These are phyloP conservation scores for Lanmaoa rubissima DNA, from an alignment of 768 basidiomycete species.

Conservation along the genomic window DNA sequence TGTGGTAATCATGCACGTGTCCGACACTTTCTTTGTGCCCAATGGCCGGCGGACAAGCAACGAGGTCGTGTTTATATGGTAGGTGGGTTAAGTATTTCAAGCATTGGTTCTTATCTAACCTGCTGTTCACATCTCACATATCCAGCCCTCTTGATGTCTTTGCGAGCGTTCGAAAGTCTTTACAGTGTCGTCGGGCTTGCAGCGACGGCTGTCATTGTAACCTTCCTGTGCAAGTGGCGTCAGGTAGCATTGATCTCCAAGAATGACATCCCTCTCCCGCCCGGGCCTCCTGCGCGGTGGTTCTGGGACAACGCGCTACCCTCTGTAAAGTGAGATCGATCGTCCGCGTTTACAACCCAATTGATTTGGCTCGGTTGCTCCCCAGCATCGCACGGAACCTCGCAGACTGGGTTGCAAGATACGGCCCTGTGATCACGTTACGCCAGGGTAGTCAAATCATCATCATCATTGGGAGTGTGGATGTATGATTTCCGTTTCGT, in stretches of 20 bases:
- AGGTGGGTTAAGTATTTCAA: too few species aligned
- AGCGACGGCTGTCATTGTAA: not conserved
- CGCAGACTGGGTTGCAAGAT: constrained; percentile 52
- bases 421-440: constrained; percentile 56
- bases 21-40: too few species aligned
- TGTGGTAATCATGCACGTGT: too few species aligned
- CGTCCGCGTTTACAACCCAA: not conserved
- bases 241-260: not conserved
- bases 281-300: constrained; percentile 27
- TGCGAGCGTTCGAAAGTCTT: not conserved
- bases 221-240: constrained; percentile 3
- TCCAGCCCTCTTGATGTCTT: not conserved
- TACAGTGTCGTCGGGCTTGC: constrained; percentile 1
- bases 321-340: constrained; percentile 14
- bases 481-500: constrained; percentile 11
- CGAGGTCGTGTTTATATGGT: too few species aligned
- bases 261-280: constrained; percentile 20
- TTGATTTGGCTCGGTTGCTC: not conserved
- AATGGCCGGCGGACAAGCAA: too few species aligned
- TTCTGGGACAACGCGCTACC: constrained; percentile 25
- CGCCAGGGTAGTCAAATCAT: constrained; percentile 40
- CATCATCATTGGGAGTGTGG: constrained; percentile 21
- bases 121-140: not conserved
- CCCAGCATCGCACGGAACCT: constrained; percentile 31
- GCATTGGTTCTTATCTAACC: too few species aligned